Percentiles rank a stretch among this genome's conserved stretches.
Evolutionary conservation across 805 yeast species (phyloP).

Genomic region (Zygosaccharomyces pseudorouxii): DNA sequence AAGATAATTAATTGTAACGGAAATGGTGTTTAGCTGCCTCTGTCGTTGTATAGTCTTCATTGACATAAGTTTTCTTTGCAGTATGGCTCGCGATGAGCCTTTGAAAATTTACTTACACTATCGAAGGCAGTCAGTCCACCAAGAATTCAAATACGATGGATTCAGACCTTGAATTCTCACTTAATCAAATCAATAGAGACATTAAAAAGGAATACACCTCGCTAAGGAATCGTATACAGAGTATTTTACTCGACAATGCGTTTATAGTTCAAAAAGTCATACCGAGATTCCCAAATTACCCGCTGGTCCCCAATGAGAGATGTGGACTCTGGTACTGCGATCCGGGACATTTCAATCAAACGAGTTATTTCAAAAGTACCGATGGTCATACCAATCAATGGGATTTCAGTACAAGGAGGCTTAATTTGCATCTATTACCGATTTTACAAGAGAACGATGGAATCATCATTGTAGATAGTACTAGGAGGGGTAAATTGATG

Average conservation of each 20-base stretch:
- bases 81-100: neutral
- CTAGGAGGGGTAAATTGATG: constrained; percentile 75
- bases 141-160: constrained; percentile 6
- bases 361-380: constrained; percentile 80
- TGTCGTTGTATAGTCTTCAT: too few species aligned
- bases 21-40: too few species aligned
- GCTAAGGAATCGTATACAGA: constrained; percentile 57
- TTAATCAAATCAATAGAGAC: constrained; percentile 35
- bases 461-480: constrained; percentile 69
- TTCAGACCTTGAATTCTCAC: constrained; percentile 5
- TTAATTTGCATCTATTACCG: constrained; percentile 67
- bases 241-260: constrained; percentile 59
- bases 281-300: constrained; percentile 39
- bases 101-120: neutral
- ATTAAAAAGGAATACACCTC: constrained; percentile 49
- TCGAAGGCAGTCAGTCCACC: neutral
- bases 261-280: constrained; percentile 40
- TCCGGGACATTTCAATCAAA: constrained; percentile 38
- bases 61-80: too few species aligned
- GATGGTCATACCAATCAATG: constrained; percentile 86
- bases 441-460: constrained; percentile 43
- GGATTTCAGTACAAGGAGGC: constrained; percentile 68
- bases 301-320: constrained; percentile 69
- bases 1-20: too few species aligned
- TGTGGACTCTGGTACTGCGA: constrained; percentile 85